Evolutionary conservation across 139 green algal genomes (phyloP), one percentile per base, ranked within the genome.

Genomic region (Tetradesmus lagerheimii): DNA sequence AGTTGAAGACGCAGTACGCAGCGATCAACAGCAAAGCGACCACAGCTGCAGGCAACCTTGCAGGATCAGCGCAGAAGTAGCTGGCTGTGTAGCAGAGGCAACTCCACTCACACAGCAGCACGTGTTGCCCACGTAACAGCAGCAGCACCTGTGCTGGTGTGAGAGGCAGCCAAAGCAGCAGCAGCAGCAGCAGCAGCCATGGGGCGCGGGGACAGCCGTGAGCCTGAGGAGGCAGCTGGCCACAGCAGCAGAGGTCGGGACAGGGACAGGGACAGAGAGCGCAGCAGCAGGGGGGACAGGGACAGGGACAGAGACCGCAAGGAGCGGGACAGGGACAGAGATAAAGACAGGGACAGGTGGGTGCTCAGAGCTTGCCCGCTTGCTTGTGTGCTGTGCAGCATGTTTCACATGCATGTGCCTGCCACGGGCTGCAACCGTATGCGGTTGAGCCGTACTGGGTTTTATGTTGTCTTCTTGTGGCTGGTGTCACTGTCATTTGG

Each of bases 11-110:
- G 14, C 90, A 96, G 75, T 89, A 93, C 45, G 66, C 43, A 16
- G 93, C 93, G 45, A 96, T 97, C 35, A 88, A 86, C 45, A 71
- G 80, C 16, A 80, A 76, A 41, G 90, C 91, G 16, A 83, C 89
- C 29, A 94, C 35, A 1, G 80, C 86, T 20, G 80, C 87, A n/a
- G 93, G 93, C n/a, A 92, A 82, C 29, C 87, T 95, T 34, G 77
- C 91, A 84, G 95, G 93, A 81, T 92, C 91, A 45, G 67, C 91
- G 11, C 89, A 94, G 81, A 35, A 90, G 14, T 91, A 77, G 25
- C 2, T 2, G 8, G 16, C 41, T 29, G 47, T 71, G 25, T 5
- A 71, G 0, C 43, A 47, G 47, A 15, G 0, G 81, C 29, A 77
- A 9, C 11, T 8, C 20, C 14, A 11, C 47, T 41, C 25, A 16